Evolutionary conservation across 371 early-diverging fungal genomes (phyloP).

Genomic region (Rhizopus sp.): DNA sequence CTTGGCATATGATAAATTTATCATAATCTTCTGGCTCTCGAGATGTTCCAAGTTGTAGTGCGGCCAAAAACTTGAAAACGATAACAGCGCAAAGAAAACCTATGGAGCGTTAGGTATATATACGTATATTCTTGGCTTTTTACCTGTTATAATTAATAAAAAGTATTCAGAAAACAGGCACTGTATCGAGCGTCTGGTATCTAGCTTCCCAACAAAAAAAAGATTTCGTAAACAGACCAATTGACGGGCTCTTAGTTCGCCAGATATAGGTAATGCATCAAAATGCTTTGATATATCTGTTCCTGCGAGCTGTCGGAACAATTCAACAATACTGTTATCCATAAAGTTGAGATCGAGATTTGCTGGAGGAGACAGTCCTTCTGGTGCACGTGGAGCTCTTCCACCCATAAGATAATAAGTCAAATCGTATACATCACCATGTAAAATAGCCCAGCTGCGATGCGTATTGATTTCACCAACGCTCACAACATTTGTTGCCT

Average conservation of each 20-base stretch:
- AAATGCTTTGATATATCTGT: slow-evolving; percentile 70
- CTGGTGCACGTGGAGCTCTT: slow-evolving; percentile 40
- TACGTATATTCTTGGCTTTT: too few relatives aligned
- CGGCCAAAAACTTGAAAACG: slow-evolving; percentile 89
- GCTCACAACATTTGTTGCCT: slow-evolving; percentile 37
- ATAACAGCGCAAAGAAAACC: slow-evolving; percentile 82
- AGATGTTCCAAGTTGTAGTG: slow-evolving; percentile 79
- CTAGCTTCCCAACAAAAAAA: slow-evolving; percentile 85
- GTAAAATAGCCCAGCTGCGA: slow-evolving; percentile 48
- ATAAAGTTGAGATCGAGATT: slow-evolving; percentile 62
- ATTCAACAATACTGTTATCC: slow-evolving; percentile 60
- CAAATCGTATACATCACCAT: slow-evolving; percentile 47
- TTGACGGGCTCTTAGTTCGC: slow-evolving; percentile 37
- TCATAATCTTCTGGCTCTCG: slow-evolving; percentile 88
- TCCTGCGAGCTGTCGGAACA: slow-evolving; percentile 66
- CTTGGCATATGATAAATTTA: slow-evolving; percentile 85
- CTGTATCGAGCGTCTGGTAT: slow-evolving; percentile 72
- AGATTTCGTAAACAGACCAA: slow-evolving; percentile 74
- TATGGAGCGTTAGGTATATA: background rate
- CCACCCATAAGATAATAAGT: slow-evolving; percentile 50
- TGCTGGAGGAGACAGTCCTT: slow-evolving; percentile 37
- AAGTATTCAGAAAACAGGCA: slow-evolving; percentile 89
- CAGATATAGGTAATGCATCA: slow-evolving; percentile 47
- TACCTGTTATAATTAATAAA: slow-evolving; percentile 69
- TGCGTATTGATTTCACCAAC: slow-evolving; percentile 44